Evolutionary conservation across 2,329 filamentous ascomycete species (phyloP).

Genomic region (Diaporthe aspalathi): DNA sequence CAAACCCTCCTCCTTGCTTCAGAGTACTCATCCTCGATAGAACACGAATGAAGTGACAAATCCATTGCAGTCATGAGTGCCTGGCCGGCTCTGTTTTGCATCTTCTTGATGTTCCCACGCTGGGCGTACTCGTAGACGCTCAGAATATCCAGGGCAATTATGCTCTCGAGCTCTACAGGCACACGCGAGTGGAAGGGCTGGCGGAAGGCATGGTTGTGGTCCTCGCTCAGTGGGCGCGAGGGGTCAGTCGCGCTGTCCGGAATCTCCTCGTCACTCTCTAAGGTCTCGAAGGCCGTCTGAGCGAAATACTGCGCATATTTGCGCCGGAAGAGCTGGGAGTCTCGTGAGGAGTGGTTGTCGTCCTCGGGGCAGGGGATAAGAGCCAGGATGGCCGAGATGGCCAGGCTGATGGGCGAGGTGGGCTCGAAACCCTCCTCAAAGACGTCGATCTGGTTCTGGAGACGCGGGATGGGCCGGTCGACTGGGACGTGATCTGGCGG

Average conservation of each 20-base stretch:
- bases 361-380: slow-evolving; percentile 47
- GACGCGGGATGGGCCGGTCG: slow-evolving; percentile 49
- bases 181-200: slow-evolving; percentile 57
- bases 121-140: slow-evolving; percentile 66
- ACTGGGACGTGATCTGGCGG: slow-evolving; percentile 51
- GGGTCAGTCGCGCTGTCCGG: slow-evolving; percentile 58
- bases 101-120: slow-evolving; percentile 64
- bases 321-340: slow-evolving; percentile 57
- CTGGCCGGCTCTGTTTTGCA: slow-evolving; percentile 60
- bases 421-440: slow-evolving; percentile 35
- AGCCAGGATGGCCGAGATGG: slow-evolving; percentile 41
- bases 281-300: slow-evolving; percentile 58
- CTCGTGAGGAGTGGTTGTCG: slow-evolving; percentile 48
- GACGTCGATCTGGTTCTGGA: slow-evolving; percentile 49
- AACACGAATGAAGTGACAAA: slow-evolving; percentile 55
- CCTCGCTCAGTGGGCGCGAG: slow-evolving; percentile 55
- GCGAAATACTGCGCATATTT: slow-evolving; percentile 62
- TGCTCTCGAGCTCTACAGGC: slow-evolving; percentile 59
- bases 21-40: slow-evolving; percentile 53
- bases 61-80: slow-evolving; percentile 60
- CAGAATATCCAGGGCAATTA: slow-evolving; percentile 60
- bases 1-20: slow-evolving; percentile 61
- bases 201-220: slow-evolving; percentile 47
- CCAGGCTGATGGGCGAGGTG: slow-evolving; percentile 41
- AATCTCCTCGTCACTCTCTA: slow-evolving; percentile 61